A percentile compares a stretch with the other conserved stretches of the same genome.
Conservation (phyloP, 2,329 filamentous ascomycete genomes). For the Ophiostoma novo-ulmi region DNA sequence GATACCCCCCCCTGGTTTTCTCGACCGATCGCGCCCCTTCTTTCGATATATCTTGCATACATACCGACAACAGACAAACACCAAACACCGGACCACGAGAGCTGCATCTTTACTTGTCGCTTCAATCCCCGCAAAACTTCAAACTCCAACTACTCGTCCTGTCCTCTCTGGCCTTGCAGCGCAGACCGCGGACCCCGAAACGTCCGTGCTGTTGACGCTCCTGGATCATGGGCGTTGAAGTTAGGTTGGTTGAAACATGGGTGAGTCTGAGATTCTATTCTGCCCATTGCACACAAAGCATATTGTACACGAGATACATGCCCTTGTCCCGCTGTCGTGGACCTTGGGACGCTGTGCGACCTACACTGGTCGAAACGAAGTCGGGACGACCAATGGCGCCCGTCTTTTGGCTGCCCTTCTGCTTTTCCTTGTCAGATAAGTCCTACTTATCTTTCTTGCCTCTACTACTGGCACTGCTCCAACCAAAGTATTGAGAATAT, state of each 20-base stretch:
- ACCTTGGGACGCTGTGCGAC: slow-evolving; percentile 24
- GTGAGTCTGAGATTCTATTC: slow-evolving; percentile 21
- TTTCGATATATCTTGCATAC: not conserved
- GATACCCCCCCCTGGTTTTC: not conserved
- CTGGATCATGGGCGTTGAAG: slow-evolving; percentile 24
- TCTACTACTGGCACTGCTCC: not conserved
- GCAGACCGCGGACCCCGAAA: slow-evolving; percentile 13
- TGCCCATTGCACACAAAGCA: not conserved
- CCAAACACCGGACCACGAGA: not conserved
- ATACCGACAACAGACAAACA: not conserved
- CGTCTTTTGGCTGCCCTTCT: not conserved
- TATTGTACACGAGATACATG: not conserved
- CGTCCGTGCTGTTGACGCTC: slow-evolving; percentile 14
- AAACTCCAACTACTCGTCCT: not conserved
- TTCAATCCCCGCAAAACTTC: not conserved
- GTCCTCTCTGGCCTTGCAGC: not conserved
- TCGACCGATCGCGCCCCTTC: not conserved
- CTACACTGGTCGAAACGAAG: not conserved
- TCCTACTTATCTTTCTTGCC: not conserved
- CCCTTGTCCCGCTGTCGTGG: slow-evolving; percentile 23
- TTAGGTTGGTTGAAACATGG: slow-evolving; percentile 26
- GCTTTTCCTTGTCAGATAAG: not conserved
- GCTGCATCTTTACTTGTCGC: not conserved
- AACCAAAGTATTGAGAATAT: not conserved
- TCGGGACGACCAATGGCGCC: not conserved